A percentile compares a stretch with the other conserved stretches of the same genome.
These are phyloP conservation scores for Hevea brasiliensis DNA, from an alignment of 345 rosid species.

Conservation along the genomic window DNA sequence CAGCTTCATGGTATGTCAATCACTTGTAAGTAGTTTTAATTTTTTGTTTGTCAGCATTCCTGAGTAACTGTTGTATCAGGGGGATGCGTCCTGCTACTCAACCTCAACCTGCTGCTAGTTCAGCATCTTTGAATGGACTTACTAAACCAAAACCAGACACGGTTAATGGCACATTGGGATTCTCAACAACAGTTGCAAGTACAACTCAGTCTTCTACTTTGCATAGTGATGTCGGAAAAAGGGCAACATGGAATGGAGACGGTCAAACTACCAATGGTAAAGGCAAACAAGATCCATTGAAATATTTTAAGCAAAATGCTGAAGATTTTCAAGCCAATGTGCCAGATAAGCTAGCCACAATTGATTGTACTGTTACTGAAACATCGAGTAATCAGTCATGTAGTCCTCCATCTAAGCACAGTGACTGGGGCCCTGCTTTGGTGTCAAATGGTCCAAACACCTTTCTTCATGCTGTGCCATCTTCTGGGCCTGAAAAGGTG, in stretches of 20 bases:
- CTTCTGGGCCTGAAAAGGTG: constrained; percentile 17
- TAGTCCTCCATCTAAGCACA: constrained; percentile 14
- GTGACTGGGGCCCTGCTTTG: constrained; percentile 17
- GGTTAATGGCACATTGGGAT: constrained; percentile 30
- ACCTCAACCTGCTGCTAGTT: constrained; percentile 31
- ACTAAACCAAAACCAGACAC: constrained; percentile 49
- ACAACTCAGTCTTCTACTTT: constrained; percentile 32
- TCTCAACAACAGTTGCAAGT: constrained; percentile 46
- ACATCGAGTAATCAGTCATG: constrained; percentile 14
- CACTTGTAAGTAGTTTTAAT: neutral
- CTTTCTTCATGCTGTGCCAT: neutral
- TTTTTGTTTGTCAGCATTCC: constrained; percentile 10
- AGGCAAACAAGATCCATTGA: constrained; percentile 21
- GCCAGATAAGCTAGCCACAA: constrained; percentile 18
- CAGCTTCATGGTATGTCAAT: constrained; percentile 73
- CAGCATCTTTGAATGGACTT: constrained; percentile 51
- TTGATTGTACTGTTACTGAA: constrained; percentile 12
- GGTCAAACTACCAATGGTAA: constrained; percentile 20
- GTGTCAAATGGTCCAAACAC: constrained; percentile 7
- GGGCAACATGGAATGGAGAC: constrained; percentile 25
- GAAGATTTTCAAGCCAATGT: constrained; percentile 4
- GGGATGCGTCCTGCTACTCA: constrained; percentile 58
- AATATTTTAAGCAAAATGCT: constrained; percentile 13
- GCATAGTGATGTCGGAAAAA: constrained; percentile 22
- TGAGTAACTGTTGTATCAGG: constrained; percentile 38